Evolutionary conservation across 176 grass and related monocot genomes (phyloP).

Genomic region (Lolium rigidum): DNA sequence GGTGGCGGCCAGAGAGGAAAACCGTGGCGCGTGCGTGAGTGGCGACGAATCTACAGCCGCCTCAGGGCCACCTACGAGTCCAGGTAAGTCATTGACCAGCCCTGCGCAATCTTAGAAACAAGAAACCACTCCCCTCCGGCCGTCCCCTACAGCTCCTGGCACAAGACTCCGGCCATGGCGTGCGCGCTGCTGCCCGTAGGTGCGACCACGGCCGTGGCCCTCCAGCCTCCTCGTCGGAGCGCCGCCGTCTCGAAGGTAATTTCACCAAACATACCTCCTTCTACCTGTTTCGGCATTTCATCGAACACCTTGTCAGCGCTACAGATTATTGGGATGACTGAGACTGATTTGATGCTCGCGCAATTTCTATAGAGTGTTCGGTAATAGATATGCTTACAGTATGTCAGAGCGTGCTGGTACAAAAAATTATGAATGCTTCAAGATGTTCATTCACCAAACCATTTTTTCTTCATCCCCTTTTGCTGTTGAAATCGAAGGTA

Average conservation of each 20-base stretch:
- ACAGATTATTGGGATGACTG: background rate
- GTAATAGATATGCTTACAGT: background rate
- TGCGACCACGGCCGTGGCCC: background rate
- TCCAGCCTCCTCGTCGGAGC: slow-evolving; percentile 1
- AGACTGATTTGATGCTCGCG: background rate
- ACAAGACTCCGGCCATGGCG: slow-evolving; percentile 33
- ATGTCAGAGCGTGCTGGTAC: background rate
- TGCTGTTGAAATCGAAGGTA: background rate
- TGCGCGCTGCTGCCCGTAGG: slow-evolving; percentile 25
- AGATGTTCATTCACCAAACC: too few species aligned
- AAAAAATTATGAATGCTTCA: too few species aligned
- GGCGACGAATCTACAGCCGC: background rate
- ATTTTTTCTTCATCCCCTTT: background rate
- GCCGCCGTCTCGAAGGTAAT: slow-evolving; percentile 41
- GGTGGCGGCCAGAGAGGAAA: background rate
- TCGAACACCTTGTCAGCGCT: background rate
- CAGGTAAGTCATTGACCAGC: background rate
- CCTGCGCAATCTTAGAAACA: background rate
- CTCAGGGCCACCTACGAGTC: background rate
- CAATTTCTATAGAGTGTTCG: too few species aligned
- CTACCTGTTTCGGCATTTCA: slow-evolving; percentile 8
- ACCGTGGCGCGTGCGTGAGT: background rate
- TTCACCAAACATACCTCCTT: background rate
- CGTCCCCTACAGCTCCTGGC: slow-evolving; percentile 5
- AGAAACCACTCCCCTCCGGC: background rate